Evolutionary conservation across 768 basidiomycete genomes (phyloP).

Genomic region (Russula emetica): DNA sequence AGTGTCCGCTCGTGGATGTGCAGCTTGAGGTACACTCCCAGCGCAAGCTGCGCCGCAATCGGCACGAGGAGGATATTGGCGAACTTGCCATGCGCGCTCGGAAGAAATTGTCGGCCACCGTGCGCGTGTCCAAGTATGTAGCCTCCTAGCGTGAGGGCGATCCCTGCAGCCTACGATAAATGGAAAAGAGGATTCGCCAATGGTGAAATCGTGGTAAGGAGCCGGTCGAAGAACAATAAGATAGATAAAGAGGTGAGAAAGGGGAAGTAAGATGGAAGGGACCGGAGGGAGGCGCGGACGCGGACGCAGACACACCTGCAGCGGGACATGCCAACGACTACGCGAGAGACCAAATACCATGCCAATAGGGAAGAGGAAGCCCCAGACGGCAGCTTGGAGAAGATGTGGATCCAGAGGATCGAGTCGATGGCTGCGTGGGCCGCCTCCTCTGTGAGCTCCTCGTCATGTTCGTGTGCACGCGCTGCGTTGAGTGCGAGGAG

Average conservation of each 20-base stretch:
- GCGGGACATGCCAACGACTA: conserved; percentile 87
- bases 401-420: conserved; percentile 79
- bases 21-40: conserved; percentile 89
- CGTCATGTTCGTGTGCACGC: conserved; percentile 60
- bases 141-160: conserved; percentile 65
- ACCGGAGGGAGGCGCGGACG: too few species aligned
- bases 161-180: conserved; percentile 49
- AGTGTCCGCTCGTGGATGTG: conserved; percentile 78
- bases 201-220: neutral
- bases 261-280: too few species aligned
- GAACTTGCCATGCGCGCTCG: conserved; percentile 67
- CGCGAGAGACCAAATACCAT: conserved; percentile 73
- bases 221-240: neutral
- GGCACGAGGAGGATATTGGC: conserved; percentile 63
- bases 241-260: neutral
- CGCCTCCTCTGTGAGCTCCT: conserved; percentile 59
- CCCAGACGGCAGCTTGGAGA: conserved; percentile 80
- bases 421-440: conserved; percentile 64
- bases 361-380: conserved; percentile 78
- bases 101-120: conserved; percentile 68
- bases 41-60: conserved; percentile 56
- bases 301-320: conserved; percentile 52
- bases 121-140: conserved; percentile 87
- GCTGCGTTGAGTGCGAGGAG: conserved; percentile 28
- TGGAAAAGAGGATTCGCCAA: too few species aligned